These are phyloP conservation scores for Lactuca saligna DNA, from an alignment of 129 eudicot genomes.

Conservation along the genomic window DNA sequence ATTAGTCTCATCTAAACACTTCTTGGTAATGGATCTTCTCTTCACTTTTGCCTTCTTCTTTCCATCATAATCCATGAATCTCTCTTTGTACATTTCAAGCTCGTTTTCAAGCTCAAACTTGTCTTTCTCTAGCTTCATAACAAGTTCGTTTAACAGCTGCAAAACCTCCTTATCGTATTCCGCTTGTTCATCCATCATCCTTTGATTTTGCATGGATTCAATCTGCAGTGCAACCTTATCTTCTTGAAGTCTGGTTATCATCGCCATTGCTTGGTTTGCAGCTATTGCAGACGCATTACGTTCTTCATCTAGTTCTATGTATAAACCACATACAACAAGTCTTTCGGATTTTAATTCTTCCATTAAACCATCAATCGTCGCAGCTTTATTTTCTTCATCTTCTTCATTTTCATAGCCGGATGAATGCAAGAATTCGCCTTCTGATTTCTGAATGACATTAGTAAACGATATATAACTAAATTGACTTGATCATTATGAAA, in stretches of 20 bases:
- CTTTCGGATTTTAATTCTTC: conserved; percentile 38
- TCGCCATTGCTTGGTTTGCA: conserved; percentile 54
- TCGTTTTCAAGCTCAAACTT: conserved; percentile 47
- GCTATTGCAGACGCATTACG: conserved; percentile 52
- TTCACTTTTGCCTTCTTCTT: conserved; percentile 25
- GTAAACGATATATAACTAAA: not conserved
- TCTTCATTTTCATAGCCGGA: not conserved
- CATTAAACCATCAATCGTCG: conserved; percentile 27
- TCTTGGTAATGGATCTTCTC: conserved; percentile 14
- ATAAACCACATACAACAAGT: conserved; percentile 40
- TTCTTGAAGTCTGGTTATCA: conserved; percentile 57
- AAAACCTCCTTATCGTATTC: conserved; percentile 59
- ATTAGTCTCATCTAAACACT: conserved; percentile 15
- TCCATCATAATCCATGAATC: conserved; percentile 23
- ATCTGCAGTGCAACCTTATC: conserved; percentile 53
- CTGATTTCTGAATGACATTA: conserved; percentile 9
- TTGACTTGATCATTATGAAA: not conserved
- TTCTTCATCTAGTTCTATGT: conserved; percentile 49
- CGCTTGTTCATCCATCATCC: conserved; percentile 66
- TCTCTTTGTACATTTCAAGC: conserved; percentile 41
- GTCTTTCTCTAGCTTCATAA: conserved; percentile 51
- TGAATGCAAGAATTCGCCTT: not conserved
- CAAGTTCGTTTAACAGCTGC: conserved; percentile 43
- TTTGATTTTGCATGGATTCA: conserved; percentile 48
- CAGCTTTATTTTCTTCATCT: conserved; percentile 19